Base-by-base conservation (phyloP, 495 filamentous ascomycete species). In the Margaritispora aquatica region DNA sequence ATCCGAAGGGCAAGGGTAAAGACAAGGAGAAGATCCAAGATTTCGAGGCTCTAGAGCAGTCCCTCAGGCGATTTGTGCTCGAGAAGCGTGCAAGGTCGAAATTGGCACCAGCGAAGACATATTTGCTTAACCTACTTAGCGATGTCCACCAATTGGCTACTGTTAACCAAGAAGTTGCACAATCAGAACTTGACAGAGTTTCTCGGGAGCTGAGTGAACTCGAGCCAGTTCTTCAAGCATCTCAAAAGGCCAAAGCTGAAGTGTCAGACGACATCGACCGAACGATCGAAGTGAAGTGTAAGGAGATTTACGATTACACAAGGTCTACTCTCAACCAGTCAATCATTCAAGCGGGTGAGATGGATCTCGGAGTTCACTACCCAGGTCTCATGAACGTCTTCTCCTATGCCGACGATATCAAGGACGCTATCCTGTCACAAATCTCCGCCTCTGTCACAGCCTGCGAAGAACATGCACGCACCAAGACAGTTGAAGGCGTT, bases 61-160 rank as follows among this genome's bases (percentile, higher is more conserved):
- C 92, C 29, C 72, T 98, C 55, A 83, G 95, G 51, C 85, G 91
- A 54, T 98, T 98, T 67, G 94, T 98, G 31, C 85, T 98, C 49
- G 94, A 97, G 67, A 97, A 96, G 75, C 85, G 94, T 50, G 91
- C 94, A 26, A 83, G 90, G 17, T 97, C 93, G 13, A 98, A 98
- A 73, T 81, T 98, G 63, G 94, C 94, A 15, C 94, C 94, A 21
- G 94, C 94, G 1, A 92, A 89, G 72, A 97, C 92, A 3, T 98
- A 97, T 66, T 85, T 98, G n/a, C 77, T 92, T 63, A 97, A 98
- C 69, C 82, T 97, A 41, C 80, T 98, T 46, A 83, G 87, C 51
- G 94, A 97, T 69, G 71, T 98, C 19, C 80, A 89, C 60, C 83
- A 82, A 9, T 76, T 98, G 38, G 93, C 93, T 1, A 82, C 81